Evolutionary conservation across 176 grass and related monocot species (phyloP), one percentile per base, ranked within the genome.

Genomic region (Avena sativa): DNA sequence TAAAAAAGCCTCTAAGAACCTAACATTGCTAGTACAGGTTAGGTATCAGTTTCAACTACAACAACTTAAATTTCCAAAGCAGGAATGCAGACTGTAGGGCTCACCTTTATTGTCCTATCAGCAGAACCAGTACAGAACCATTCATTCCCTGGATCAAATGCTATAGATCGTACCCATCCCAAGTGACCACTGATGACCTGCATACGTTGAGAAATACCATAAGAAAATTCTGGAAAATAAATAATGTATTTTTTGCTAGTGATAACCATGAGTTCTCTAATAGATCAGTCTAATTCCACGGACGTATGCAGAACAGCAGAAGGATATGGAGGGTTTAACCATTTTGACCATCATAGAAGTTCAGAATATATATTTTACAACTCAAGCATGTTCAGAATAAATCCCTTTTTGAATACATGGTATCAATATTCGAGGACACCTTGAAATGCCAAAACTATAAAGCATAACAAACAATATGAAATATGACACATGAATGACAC

Each of bases 151-250:
- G 93, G 96, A 78, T 95, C 93, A 91, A 98, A 98, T 17, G 93
- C 96, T 84, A 98, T 89, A 36, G 96, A 98, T 5, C 93, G 79
- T 50, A 98, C 96, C 96, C 96, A 95, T 76, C 96, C 96, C 86
- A 98, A 91, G 57, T 98, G 96, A 58, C 96, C 96, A 81, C 96
- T 98, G 67, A 98, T 98, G 49, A 98, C 96, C 96, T 98, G 91
- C 47, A 81, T 61, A 70, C 62, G 34, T 82, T 59, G 30, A 58
- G 30, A 21, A 17, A 52, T 62, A 84, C 26, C 14, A 28, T 63
- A 20, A 80, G 25, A 9, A 72, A 50, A 72, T 72, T 62, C 20
- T 51, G 2, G 66, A 57, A 3, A 0, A 34, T 34, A 16, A 11
- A 12, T 34, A 59, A 47, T 49, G 0, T 9, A n/a, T 15, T 62